Conservation (phyloP, 345 rosid genomes). For the Dipteronia sinensis region DNA sequence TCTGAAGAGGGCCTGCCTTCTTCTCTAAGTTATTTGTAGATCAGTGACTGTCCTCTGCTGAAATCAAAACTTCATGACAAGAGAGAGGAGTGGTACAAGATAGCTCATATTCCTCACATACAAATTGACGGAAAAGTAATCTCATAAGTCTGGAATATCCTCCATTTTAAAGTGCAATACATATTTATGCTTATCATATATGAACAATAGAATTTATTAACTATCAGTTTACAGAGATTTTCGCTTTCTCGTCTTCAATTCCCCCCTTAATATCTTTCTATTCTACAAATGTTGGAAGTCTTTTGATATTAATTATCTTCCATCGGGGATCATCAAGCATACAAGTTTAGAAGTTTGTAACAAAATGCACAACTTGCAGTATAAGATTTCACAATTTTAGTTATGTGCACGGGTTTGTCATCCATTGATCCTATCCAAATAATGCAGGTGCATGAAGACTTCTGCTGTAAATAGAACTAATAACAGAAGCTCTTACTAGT, state of each 20-base stretch:
- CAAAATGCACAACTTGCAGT: neutral
- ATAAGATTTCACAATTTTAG: neutral
- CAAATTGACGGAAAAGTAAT: conserved; percentile 28
- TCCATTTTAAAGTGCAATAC: neutral
- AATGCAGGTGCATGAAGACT: neutral
- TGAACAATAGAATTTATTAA: neutral
- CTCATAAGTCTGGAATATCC: neutral
- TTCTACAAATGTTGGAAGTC: too few relatives aligned
- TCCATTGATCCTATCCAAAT: neutral
- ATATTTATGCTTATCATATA: neutral
- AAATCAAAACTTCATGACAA: neutral
- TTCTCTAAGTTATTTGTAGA: conserved; percentile 28
- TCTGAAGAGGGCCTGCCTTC: conserved; percentile 37
- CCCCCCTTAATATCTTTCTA: too few relatives aligned
- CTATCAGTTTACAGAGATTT: neutral
- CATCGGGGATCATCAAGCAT: neutral
- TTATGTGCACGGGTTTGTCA: neutral
- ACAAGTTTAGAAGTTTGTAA: neutral
- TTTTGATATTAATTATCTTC: too few relatives aligned
- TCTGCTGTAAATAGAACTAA: neutral
- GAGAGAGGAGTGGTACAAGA: conserved; percentile 25
- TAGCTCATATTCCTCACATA: conserved; percentile 25
- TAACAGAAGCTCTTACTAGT: too few relatives aligned
- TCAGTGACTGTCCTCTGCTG: conserved; percentile 28
- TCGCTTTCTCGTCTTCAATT: neutral